A percentile compares a stretch with the other conserved stretches of the same genome.
These are phyloP conservation scores for Citrus australasica DNA, from an alignment of 345 rosid species.

Conservation along the genomic window DNA sequence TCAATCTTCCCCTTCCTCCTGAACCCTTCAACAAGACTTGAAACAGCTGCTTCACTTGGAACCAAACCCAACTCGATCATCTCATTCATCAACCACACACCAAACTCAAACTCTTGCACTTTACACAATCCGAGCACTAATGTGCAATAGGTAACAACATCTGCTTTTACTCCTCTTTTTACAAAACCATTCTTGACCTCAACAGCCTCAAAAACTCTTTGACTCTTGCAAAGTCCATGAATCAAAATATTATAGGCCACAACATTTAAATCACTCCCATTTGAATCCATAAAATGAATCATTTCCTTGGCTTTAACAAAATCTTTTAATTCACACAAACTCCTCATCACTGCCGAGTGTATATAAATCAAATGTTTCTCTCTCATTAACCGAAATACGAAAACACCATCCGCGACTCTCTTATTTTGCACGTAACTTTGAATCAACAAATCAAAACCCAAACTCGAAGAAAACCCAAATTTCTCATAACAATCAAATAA, in stretches of 20 bases:
- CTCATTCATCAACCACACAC: conserved; percentile 53
- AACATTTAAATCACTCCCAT: conserved; percentile 47
- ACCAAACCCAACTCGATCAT: conserved; percentile 55
- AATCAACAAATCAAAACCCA: conserved; percentile 83
- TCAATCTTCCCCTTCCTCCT: conserved; percentile 55
- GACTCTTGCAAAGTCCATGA: conserved; percentile 76
- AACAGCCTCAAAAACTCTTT: conserved; percentile 61
- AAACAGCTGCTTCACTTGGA: conserved; percentile 73
- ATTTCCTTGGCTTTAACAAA: conserved; percentile 59
- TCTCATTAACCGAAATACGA: conserved; percentile 58
- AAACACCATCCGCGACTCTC: conserved; percentile 51
- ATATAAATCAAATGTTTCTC: conserved; percentile 45
- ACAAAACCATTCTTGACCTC: conserved; percentile 54
- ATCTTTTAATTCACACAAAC: conserved; percentile 73
- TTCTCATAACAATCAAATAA: conserved; percentile 42
- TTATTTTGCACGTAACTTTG: conserved; percentile 61
- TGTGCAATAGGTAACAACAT: conserved; percentile 69
- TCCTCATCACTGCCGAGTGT: conserved; percentile 52
- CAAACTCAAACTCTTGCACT: conserved; percentile 54
- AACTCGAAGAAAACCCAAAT: conserved; percentile 47
- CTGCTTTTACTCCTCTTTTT: conserved; percentile 43
- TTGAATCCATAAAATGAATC: conserved; percentile 51
- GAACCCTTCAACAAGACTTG: conserved; percentile 64
- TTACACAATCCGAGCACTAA: conserved; percentile 71
- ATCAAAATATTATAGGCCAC: conserved; percentile 74